Evolutionary conservation across 2,329 filamentous ascomycete genomes (phyloP).

Genomic region (Aspergillus floridensis): DNA sequence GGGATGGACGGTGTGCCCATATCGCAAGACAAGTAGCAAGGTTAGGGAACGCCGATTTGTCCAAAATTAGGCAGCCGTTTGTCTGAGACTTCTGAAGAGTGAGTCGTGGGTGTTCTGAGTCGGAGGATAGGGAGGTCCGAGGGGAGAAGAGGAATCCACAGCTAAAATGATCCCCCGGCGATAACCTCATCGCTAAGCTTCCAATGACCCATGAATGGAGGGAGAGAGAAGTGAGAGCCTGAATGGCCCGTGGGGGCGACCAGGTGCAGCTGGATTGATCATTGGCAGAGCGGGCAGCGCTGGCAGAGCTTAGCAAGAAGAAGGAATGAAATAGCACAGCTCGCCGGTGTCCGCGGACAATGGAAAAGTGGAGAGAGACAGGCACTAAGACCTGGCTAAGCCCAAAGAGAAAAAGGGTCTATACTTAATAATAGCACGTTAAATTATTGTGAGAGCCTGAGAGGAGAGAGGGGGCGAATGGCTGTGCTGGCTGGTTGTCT

Average conservation of each 20-base stretch:
- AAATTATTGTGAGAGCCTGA: too few species aligned
- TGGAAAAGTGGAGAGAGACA: not conserved
- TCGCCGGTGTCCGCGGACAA: not conserved
- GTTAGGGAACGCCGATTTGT: not conserved
- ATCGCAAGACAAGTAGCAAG: not conserved
- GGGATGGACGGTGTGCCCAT: not conserved
- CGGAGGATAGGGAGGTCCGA: not conserved
- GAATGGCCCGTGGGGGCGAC: conserved; percentile 7
- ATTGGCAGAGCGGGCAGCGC: not conserved
- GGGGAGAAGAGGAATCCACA: not conserved
- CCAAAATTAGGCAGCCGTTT: not conserved
- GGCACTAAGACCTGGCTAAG: not conserved
- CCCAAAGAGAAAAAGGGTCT: not conserved
- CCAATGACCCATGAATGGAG: not conserved
- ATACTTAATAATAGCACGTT: not conserved
- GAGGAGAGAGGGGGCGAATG: not conserved
- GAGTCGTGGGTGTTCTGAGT: not conserved
- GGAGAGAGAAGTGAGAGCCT: not conserved
- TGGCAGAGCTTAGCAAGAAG: not conserved
- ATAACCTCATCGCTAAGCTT: conserved; percentile 8
- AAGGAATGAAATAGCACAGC: not conserved
- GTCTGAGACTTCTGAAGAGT: not conserved
- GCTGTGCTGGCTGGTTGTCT: not conserved
- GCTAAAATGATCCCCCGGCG: not conserved
- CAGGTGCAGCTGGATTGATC: not conserved